Conservation (phyloP, 2,329 filamentous ascomycete genomes). For the Alternaria burnsii region DNA sequence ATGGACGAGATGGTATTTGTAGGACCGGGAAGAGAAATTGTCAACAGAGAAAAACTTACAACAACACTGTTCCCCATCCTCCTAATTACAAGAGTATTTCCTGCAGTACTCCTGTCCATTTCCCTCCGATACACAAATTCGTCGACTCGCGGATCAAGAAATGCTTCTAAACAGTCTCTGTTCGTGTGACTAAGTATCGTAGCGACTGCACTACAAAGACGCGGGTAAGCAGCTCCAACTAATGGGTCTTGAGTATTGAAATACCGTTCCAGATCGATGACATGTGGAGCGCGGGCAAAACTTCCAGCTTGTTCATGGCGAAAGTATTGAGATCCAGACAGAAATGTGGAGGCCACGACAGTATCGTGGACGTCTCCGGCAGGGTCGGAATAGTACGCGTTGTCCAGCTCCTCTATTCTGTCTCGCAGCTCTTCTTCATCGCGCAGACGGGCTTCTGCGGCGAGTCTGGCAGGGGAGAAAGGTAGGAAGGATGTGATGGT, state of each 20-base stretch:
- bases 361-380: conserved; percentile 16
- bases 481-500: conserved; percentile 1
- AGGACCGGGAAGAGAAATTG: background rate
- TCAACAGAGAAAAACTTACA: background rate
- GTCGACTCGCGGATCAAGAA: conserved; percentile 17
- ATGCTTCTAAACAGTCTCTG: conserved; percentile 17
- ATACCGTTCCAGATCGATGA: conserved; percentile 16
- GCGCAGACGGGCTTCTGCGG: background rate
- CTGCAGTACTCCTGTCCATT: conserved; percentile 5
- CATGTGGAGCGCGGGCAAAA: background rate
- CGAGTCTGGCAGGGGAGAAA: background rate
- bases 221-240: conserved; percentile 11
- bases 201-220: conserved; percentile 26
- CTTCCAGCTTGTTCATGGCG: background rate
- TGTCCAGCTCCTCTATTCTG: background rate
- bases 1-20: no score
- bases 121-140: conserved; percentile 28
- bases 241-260: background rate
- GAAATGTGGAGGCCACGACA: conserved; percentile 3
- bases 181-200: conserved; percentile 26
- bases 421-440: conserved; percentile 9
- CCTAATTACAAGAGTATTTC: conserved; percentile 11
- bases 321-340: conserved; percentile 5
- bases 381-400: conserved; percentile 15
- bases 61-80: conserved; percentile 18